Base-by-base conservation (phyloP, 306 rosid species). In the Acacia confusa region DNA sequence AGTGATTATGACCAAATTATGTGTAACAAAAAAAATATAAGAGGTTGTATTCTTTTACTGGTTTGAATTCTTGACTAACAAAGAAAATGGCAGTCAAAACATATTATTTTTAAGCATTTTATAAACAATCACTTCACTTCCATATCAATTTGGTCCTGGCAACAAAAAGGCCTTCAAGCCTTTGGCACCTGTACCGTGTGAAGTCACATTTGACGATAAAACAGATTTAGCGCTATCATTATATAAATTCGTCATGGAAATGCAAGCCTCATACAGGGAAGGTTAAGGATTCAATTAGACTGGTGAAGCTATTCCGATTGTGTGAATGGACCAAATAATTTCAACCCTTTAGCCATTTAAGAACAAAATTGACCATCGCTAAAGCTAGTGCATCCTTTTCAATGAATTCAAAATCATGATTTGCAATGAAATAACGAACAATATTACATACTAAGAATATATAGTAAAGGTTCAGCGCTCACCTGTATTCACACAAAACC, bases 401-500 rank as follows among this genome's bases (percentile, higher is more conserved):
- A 68, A 45, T 60, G 15, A 30, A n/a, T n/a, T n/a, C n/a, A n/a
- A 70, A 65, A 68, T 10, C 47, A 66, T 13, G 30, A 36, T 53
- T 15, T 5, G 43, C 66, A 28, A 12, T 32, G 28, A 58, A 41
- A 9, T 70, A 28, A 30, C 6, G 32, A 44, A 25, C 24, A 5
- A 45, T 27, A 20, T 15, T 3, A n/a, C 72, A 20, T 15, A 25
- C 22, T 4, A 44, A 67, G 40, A 25, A 40, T 79, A 69, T 19
- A 30, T 5, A n/a, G 20, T 58, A 1, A 84, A 9, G 79, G 58
- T 75, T 60, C n/a, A 47, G 67, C 74, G 57, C 79, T 57, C 52
- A 92, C 97, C 70, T 78, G 78, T 72, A 82, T 52, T 92, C 97
- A 71, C 94, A 90, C 17, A 87, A 48, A 72, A 82, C 64, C 70